Percentiles rank a stretch among this genome's conserved stretches.
Evolutionary conservation across 2,329 filamentous ascomycete genomes (phyloP).

Genomic region (Zasmidium citrigriseum): DNA sequence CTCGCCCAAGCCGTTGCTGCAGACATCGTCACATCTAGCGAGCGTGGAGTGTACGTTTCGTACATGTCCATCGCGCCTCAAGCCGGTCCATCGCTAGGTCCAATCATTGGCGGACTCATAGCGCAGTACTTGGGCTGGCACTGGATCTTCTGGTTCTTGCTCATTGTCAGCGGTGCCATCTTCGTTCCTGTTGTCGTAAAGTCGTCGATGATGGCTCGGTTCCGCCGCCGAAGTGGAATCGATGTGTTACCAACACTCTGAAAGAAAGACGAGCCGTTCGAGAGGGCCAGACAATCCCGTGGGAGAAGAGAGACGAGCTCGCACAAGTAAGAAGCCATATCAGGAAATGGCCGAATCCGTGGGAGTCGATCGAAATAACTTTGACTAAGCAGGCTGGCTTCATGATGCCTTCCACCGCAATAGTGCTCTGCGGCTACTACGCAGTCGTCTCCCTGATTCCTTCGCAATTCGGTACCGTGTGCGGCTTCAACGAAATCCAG

Average conservation of each 20-base stretch:
- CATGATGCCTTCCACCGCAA: background rate
- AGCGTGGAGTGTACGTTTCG: conserved; percentile 41
- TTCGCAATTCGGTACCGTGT: background rate
- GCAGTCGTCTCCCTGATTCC: background rate
- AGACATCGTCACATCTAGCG: conserved; percentile 34
- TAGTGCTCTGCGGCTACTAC: background rate
- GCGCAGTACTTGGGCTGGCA: conserved; percentile 35
- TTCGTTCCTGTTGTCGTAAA: conserved; percentile 35
- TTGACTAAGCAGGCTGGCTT: conserved; percentile 28
- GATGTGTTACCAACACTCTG: background rate
- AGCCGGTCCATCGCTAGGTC: conserved; percentile 20
- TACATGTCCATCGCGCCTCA: conserved; percentile 28
- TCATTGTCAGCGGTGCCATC: conserved; percentile 19
- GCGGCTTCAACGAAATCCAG: conserved; percentile 26
- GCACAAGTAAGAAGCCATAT: background rate
- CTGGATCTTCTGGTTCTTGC: conserved; percentile 49
- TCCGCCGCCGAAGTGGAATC: conserved; percentile 18
- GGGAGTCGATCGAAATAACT: conserved; percentile 40
- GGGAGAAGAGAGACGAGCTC: background rate
- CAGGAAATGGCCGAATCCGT: conserved; percentile 42
- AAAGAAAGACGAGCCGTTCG: background rate
- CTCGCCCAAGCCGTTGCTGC: conserved; percentile 35
- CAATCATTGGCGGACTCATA: conserved; percentile 40
- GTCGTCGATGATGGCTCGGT: conserved; percentile 40
- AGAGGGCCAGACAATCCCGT: background rate